Evolutionary conservation across 192 early-diverging fungal species (phyloP), one percentile per base, ranked within the genome.

Genomic region (Dissophora globulifera): DNA sequence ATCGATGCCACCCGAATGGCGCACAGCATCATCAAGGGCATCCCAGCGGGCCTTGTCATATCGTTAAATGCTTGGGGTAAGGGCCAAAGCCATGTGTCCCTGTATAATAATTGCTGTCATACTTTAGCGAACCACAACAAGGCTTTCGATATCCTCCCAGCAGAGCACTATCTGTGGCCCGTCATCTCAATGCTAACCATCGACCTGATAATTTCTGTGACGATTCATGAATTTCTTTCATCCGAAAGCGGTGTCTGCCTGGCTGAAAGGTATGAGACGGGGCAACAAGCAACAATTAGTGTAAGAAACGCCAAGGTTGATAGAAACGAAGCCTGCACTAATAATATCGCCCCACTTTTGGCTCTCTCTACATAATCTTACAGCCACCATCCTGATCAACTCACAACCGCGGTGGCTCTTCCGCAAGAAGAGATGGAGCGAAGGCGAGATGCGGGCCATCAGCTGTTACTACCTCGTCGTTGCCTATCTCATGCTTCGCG

Each of bases 41-140:
- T 76, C 52, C 72, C 72, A 33, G 72, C 72, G 20, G 62, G 63
- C 0, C 52, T 76, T 13, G 72, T 76, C 58, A 76, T 76, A 25
- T 76, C 72, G 11, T 35, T 76, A 4, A 76, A 76, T 62, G 72
- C 72, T 5, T 76, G 72, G 72, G 72, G 72, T 76, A 67, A 72
- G 30, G 10, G 30, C 20, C n/a, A 30, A 4, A 38, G 3, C 7
- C 26, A 33, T 29, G 30, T 43, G 22, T n/a, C n/a, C n/a, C n/a
- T n/a, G n/a, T n/a, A n/a, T n/a, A n/a, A n/a, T n/a, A n/a, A n/a
- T n/a, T n/a, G n/a, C n/a, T n/a, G n/a, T n/a, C n/a, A n/a, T n/a
- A n/a, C n/a, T n/a, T n/a, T n/a, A n/a, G n/a, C n/a, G n/a, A n/a
- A n/a, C n/a, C n/a, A n/a, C n/a, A n/a, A n/a, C n/a, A n/a, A n/a